Evolutionary conservation across 257 asterid genomes (phyloP).

Genomic region (Lycium ferocissimum): DNA sequence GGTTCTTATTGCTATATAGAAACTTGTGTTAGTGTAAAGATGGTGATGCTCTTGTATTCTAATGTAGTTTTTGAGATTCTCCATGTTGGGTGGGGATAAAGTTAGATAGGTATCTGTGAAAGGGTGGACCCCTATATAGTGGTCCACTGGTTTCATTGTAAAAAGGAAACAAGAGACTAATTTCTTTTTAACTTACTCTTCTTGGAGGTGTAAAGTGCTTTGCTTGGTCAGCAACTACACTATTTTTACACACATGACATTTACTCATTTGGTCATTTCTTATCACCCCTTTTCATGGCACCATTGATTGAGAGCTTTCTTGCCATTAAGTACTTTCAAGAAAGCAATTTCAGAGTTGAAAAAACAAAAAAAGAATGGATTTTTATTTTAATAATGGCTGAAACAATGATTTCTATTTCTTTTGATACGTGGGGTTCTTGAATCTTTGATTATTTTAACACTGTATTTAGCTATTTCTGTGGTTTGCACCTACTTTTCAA

Average conservation of each 20-base stretch:
- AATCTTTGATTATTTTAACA: constrained; percentile 28
- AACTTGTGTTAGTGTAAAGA: constrained; percentile 21
- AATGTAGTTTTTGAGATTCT: constrained; percentile 36
- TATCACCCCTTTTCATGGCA: constrained; percentile 66
- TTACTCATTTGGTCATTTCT: constrained; percentile 45
- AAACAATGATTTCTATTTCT: constrained; percentile 62
- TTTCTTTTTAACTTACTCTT: constrained; percentile 35
- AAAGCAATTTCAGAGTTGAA: constrained; percentile 50
- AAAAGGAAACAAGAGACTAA: constrained; percentile 34
- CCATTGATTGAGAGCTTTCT: constrained; percentile 61
- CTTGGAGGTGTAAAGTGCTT: constrained; percentile 48
- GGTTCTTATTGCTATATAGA: constrained; percentile 9
- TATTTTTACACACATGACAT: constrained; percentile 52
- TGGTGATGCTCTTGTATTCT: constrained; percentile 27
- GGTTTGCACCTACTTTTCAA: constrained; percentile 44
- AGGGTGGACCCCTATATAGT: constrained; percentile 37
- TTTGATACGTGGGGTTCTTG: constrained; percentile 58
- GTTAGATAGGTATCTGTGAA: constrained; percentile 35
- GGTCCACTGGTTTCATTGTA: constrained; percentile 37
- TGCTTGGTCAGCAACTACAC: constrained; percentile 61
- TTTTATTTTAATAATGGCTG: background rate
- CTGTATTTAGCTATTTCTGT: constrained; percentile 42
- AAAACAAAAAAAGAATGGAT: constrained; percentile 1
- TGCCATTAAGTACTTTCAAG: constrained; percentile 39
- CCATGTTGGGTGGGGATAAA: constrained; percentile 51